phyloP scores from a whole-genome alignment of 2,329 filamentous ascomycete species.

The Pseudocercospora vitis region DNA sequence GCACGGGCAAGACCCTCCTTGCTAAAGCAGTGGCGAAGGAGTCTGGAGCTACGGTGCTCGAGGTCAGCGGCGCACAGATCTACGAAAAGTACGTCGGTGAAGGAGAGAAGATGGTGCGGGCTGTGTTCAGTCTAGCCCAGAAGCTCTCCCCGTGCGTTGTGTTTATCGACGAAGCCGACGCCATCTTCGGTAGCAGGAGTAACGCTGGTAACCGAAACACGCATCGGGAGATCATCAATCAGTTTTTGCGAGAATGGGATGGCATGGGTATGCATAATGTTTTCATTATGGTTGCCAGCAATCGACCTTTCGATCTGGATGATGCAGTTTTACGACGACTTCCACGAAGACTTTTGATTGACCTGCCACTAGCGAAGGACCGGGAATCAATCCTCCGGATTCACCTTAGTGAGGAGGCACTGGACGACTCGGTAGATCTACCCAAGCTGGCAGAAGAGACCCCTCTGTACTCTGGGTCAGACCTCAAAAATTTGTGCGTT shows the following conservation, averaged over 20 bases:
- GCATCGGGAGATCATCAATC: constrained; percentile 89
- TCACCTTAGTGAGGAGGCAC: constrained; percentile 66
- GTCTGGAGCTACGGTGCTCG: constrained; percentile 68
- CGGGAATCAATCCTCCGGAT: constrained; percentile 68
- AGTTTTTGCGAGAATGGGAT: constrained; percentile 96
- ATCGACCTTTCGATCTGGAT: constrained; percentile 91
- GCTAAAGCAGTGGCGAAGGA: constrained; percentile 66
- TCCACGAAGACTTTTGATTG: constrained; percentile 70
- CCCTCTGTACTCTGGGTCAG: constrained; percentile 76
- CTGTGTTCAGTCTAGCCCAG: constrained; percentile 86
- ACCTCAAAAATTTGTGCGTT: constrained; percentile 80
- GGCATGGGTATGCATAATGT: constrained; percentile 75
- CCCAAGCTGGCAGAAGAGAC: constrained; percentile 65
- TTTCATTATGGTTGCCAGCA: constrained; percentile 98
- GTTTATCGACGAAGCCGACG: constrained; percentile 96
- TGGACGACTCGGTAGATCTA: constrained; percentile 63
- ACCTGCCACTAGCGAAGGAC: constrained; percentile 67
- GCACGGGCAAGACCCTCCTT: constrained; percentile 82
- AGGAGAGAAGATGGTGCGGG: constrained; percentile 91
- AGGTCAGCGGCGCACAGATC: constrained; percentile 85
- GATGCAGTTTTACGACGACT: constrained; percentile 78
- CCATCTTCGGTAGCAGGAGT: constrained; percentile 78
- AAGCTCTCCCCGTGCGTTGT: constrained; percentile 90
- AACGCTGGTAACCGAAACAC: constrained; percentile 64
- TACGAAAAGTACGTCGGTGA: constrained; percentile 97